These are phyloP conservation scores for Scolecobasidium constrictum DNA, from an alignment of 2,329 filamentous ascomycete genomes.

Conservation along the genomic window DNA sequence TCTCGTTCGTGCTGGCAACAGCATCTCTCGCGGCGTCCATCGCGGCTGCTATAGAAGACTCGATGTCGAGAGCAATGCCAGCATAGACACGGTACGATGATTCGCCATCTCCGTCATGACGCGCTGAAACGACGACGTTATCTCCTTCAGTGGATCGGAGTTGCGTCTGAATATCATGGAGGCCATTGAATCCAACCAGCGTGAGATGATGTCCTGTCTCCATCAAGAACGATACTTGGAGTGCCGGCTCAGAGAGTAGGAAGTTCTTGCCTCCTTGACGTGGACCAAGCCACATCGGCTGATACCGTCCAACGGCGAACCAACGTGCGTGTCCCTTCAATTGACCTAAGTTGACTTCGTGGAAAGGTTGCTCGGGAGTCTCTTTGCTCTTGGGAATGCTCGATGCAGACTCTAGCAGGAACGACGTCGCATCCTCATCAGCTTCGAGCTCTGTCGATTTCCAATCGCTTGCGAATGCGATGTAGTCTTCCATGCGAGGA, in stretches of 20 bases:
- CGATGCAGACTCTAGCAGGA: no score
- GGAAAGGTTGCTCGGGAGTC: no score
- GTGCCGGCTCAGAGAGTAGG: slow-evolving; percentile 61
- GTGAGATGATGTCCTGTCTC: slow-evolving; percentile 63
- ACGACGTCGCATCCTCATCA: no score
- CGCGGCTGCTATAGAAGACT: slow-evolving; percentile 64
- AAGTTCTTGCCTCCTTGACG: slow-evolving; percentile 64
- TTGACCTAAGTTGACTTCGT: slow-evolving; percentile 48
- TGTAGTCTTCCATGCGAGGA: no score
- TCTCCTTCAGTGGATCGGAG: slow-evolving; percentile 57
- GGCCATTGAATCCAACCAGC: slow-evolving; percentile 65
- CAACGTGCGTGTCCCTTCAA: slow-evolving; percentile 59
- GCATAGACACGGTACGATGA: slow-evolving; percentile 54
- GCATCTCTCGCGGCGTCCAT: slow-evolving; percentile 73
- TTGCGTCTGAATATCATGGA: slow-evolving; percentile 57
- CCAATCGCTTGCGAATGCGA: no score
- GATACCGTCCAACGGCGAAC: slow-evolving; percentile 71
- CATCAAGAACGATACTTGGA: slow-evolving; percentile 69
- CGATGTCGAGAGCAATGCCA: slow-evolving; percentile 61
- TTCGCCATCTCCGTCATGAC: slow-evolving; percentile 54
- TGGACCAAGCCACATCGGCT: slow-evolving; percentile 80
- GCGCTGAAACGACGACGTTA: slow-evolving; percentile 55
- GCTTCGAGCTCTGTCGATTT: no score
- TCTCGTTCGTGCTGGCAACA: slow-evolving; percentile 30
- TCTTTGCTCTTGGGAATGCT: no score